Conservation (phyloP, 2,329 filamentous ascomycete species). For the Nemania serpens region DNA sequence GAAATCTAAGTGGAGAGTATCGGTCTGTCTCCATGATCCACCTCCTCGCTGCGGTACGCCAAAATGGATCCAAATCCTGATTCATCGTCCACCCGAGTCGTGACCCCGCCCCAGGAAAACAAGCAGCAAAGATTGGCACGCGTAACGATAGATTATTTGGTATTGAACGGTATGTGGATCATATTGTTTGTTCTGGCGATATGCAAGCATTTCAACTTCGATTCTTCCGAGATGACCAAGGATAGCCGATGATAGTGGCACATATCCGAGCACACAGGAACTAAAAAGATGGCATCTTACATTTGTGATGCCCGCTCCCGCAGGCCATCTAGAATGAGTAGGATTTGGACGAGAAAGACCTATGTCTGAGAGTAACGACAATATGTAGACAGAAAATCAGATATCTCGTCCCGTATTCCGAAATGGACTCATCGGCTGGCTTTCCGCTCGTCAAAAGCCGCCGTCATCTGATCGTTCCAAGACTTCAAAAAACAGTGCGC, state of each 20-base stretch:
- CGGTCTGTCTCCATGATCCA: background rate
- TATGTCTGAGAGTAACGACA: slow-evolving; percentile 8
- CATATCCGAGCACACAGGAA: slow-evolving; percentile 9
- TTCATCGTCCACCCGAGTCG: background rate
- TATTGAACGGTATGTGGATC: slow-evolving; percentile 14
- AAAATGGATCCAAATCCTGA: background rate
- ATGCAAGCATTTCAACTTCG: background rate
- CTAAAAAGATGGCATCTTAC: slow-evolving; percentile 14
- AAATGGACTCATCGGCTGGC: slow-evolving; percentile 20
- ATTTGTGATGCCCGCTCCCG: slow-evolving; percentile 6
- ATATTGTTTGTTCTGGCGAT: slow-evolving; percentile 1
- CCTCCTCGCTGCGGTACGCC: background rate
- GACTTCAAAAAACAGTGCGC: background rate
- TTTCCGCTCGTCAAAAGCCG: background rate
- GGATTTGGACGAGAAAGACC: background rate
- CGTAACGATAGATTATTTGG: slow-evolving; percentile 18
- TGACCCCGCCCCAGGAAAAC: background rate
- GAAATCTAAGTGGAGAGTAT: slow-evolving; percentile 22
- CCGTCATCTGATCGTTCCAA: background rate
- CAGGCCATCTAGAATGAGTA: slow-evolving; percentile 2
- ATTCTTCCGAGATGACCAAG: background rate
- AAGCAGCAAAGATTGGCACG: slow-evolving; percentile 25
- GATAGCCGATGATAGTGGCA: background rate
- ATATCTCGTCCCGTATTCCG: background rate
- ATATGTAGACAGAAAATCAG: background rate